phyloP scores from a whole-genome alignment of 805 yeast genomes.

The Lipomyces oligophaga region DNA sequence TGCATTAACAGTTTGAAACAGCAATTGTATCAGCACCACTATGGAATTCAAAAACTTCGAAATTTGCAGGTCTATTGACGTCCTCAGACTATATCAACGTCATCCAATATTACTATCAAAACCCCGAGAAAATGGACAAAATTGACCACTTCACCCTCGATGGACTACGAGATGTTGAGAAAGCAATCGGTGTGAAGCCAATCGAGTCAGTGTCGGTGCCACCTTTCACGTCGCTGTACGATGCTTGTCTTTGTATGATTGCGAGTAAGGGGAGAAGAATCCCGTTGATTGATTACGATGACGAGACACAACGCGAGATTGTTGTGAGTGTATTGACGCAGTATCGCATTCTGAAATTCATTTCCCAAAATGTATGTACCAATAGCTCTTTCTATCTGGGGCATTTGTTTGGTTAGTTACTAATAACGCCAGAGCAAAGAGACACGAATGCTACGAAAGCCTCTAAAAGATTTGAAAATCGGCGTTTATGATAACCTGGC shows the following conservation, averaged over 20 bases:
- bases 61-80: constrained; percentile 91
- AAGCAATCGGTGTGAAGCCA: constrained; percentile 78
- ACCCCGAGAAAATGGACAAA: constrained; percentile 79
- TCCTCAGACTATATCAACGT: constrained; percentile 91
- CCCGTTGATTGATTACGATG: constrained; percentile 92
- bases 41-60: constrained; percentile 86
- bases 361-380: constrained; percentile 63
- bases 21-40: constrained; percentile 92
- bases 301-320: constrained; percentile 85
- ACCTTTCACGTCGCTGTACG: constrained; percentile 83
- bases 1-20: constrained; percentile 1
- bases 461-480: constrained; percentile 65
- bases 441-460: constrained; percentile 74
- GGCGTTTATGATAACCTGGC: constrained; percentile 58
- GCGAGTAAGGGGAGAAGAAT: constrained; percentile 86
- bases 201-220: constrained; percentile 84
- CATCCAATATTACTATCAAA: constrained; percentile 84
- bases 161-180: constrained; percentile 76
- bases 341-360: constrained; percentile 91
- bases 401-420: no score
- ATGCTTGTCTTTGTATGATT: constrained; percentile 90
- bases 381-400: no score
- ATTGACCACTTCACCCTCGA: constrained; percentile 82
- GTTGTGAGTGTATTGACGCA: constrained; percentile 94
- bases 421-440: constrained; percentile 75